Evolutionary conservation across 306 rosid genomes (phyloP).

Genomic region (Vigna radiata): DNA sequence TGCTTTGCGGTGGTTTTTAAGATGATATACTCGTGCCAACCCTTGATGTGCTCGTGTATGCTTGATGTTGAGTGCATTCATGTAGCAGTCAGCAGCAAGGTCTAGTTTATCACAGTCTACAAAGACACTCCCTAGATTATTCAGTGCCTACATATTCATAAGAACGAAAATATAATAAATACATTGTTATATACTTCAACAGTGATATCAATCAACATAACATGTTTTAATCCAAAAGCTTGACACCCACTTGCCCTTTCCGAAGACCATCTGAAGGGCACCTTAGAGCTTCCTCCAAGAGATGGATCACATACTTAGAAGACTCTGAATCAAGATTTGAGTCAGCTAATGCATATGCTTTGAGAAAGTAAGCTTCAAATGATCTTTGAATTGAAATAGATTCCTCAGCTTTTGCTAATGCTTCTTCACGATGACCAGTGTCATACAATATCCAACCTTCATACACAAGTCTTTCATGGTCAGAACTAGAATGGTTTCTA

Average conservation of each 20-base stretch:
- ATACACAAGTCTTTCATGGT: slow-evolving; percentile 83
- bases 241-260: slow-evolving; percentile 81
- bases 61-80: slow-evolving; percentile 84
- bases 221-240: slow-evolving; percentile 4
- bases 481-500: slow-evolving; percentile 74
- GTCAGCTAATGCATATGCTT: slow-evolving; percentile 89
- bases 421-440: slow-evolving; percentile 93
- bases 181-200: slow-evolving; percentile 26
- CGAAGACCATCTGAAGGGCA: slow-evolving; percentile 97
- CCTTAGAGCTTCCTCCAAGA: slow-evolving; percentile 85
- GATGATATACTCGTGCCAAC: slow-evolving; percentile 89
- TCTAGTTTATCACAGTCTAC: slow-evolving; percentile 87
- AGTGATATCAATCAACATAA: slow-evolving; percentile 30
- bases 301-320: slow-evolving; percentile 68
- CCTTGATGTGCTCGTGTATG: slow-evolving; percentile 98
- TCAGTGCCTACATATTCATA: slow-evolving; percentile 69
- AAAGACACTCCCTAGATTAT: slow-evolving; percentile 87
- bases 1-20: slow-evolving; percentile 75
- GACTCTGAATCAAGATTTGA: slow-evolving; percentile 75
- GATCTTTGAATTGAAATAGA: slow-evolving; percentile 87
- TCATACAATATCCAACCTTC: slow-evolving; percentile 97
- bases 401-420: slow-evolving; percentile 84
- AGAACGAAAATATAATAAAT: slow-evolving; percentile 42
- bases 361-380: slow-evolving; percentile 93
- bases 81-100: slow-evolving; percentile 93